Evolutionary conservation across 78 protist genomes (phyloP), one percentile per base, ranked within the genome.

Genomic region (Guillardia theta): DNA sequence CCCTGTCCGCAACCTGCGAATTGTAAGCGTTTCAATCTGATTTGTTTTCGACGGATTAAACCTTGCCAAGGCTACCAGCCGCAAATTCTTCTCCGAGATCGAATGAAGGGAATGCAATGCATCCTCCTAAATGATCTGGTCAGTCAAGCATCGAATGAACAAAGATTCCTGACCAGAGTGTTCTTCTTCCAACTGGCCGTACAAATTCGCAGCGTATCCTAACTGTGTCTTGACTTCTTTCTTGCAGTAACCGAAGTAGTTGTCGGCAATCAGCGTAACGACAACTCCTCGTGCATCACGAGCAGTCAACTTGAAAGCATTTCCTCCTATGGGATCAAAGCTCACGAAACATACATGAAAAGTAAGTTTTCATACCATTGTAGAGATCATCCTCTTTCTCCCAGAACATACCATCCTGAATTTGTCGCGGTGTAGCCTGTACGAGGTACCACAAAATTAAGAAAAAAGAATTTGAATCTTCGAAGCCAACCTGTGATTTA

Each of bases 241-340:
- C 90, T 78, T 78, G 90, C 90, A 78, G 48, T 78, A 78, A 50
- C 90, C 90, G 90, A 78, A 78, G 90, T 78, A 78, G 48, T 78
- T 78, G 33, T 78, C 90, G 45, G 90, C 90, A 8, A 78, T 78
- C 37, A 78, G 18, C 37, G 90, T 78, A 50, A 78, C 39, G 53
- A 36, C 44, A 4, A 78, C 90, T 24, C 90, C 90, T 45, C 90
- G 90, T 4, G 90, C 90, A 36, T 78, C 90, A 1, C 90, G 90
- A 15, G 44, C 18, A 18, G 48, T 8, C 43, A 78, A 22, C 90
- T 78, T 78, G 48, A 78, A 78, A n/a, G 90, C 90, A 0, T 30
- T 30, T 45, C 90, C 90, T 27, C 27, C 70, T 58, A 30, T 6
- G 6, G 39, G 30, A 15, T 50, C n/a, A n/a, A n/a, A n/a, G n/a